Percentiles rank a stretch among this genome's conserved stretches.
phyloP scores from a whole-genome alignment of 2,329 filamentous ascomycete genomes.

The Thielaviopsis ethacetica region DNA sequence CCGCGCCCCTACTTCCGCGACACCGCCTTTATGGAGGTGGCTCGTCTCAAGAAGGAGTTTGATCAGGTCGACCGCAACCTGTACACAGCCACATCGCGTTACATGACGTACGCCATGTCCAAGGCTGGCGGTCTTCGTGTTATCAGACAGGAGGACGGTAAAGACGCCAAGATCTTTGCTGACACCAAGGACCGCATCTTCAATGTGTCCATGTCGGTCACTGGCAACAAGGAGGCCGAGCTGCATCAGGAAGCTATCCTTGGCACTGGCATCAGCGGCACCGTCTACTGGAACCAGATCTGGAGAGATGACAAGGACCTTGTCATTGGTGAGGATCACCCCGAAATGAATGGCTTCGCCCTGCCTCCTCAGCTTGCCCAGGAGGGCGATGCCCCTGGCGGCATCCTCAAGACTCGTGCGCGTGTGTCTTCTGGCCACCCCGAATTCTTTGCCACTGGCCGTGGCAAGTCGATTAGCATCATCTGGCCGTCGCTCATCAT shows the following conservation, averaged over 20 bases:
- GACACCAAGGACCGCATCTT: conserved; percentile 88
- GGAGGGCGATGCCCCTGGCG: conserved; percentile 81
- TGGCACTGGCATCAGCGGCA: conserved; percentile 83
- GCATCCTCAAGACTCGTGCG: conserved; percentile 87
- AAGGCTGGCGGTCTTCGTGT: conserved; percentile 87
- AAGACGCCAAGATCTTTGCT: conserved; percentile 81
- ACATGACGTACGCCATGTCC: conserved; percentile 87
- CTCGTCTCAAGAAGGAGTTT: conserved; percentile 90
- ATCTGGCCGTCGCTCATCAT: conserved; percentile 53
- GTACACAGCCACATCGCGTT: conserved; percentile 73
- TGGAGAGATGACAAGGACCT: conserved; percentile 57
- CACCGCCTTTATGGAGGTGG: conserved; percentile 78
- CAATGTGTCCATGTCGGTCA: conserved; percentile 71
- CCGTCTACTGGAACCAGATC: conserved; percentile 88
- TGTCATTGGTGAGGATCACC: conserved; percentile 57
- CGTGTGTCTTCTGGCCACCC: conserved; percentile 78
- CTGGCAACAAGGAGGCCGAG: conserved; percentile 16
- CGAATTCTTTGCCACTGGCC: conserved; percentile 86
- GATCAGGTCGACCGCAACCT: conserved; percentile 93
- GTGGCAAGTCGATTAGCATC: conserved; percentile 90
- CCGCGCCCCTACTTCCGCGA: conserved; percentile 51
- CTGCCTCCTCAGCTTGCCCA: conserved; percentile 73
- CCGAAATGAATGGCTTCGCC: conserved; percentile 74
- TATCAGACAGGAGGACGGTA: conserved; percentile 85
- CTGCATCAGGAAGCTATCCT: conserved; percentile 61